Conservation (phyloP, 2,329 filamentous ascomycete genomes). For the Aspergillus puulaauensis region DNA sequence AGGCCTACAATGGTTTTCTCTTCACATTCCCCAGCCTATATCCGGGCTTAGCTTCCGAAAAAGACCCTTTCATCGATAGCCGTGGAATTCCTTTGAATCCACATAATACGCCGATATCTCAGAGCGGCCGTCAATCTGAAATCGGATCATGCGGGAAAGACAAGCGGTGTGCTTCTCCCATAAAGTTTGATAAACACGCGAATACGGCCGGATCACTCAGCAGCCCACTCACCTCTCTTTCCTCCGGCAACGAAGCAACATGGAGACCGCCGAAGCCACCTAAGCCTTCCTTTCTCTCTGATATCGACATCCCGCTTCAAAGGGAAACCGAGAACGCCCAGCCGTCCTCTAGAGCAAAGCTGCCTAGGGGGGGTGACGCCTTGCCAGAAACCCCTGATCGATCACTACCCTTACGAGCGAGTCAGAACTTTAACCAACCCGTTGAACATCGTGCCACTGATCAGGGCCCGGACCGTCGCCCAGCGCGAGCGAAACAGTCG, state of each 20-base stretch:
- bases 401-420: background rate
- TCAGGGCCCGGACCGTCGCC: background rate
- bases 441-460: background rate
- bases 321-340: background rate
- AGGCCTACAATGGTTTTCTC: background rate
- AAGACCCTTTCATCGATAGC: constrained; percentile 4
- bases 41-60: background rate
- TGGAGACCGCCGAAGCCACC: constrained; percentile 13
- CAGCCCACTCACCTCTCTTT: background rate
- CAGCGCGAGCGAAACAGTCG: background rate
- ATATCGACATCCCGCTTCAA: background rate
- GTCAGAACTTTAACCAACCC: background rate
- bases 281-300: constrained; percentile 15
- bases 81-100: constrained; percentile 7
- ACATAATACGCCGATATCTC: constrained; percentile 11
- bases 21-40: background rate
- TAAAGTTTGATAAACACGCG: background rate
- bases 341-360: background rate
- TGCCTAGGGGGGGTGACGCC: background rate
- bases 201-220: background rate
- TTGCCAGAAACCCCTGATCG: background rate
- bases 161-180: background rate
- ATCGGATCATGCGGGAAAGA: background rate
- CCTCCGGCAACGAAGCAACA: background rate
- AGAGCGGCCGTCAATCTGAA: constrained; percentile 6